Evolutionary conservation across 179 eudicot genomes (phyloP), one percentile per base, ranked within the genome.

Genomic region (Monotropa hypopitys): DNA sequence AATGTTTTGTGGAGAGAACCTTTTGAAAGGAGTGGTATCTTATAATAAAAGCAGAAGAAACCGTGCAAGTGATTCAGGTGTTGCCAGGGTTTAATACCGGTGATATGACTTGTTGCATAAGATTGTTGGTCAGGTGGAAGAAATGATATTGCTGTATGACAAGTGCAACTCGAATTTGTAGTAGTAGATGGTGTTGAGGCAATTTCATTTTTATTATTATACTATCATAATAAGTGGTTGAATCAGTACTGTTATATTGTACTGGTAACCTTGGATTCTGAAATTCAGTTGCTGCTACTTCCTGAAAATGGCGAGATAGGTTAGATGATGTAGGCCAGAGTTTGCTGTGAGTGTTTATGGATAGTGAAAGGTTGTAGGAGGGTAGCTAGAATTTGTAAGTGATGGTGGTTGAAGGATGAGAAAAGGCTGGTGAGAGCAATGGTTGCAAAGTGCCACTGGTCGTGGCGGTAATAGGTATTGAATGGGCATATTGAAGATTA

Each of bases 371-470:
- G 50, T 38, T 74, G 4, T 56, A 28, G n/a, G 49, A 38, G 23
- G 49, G 18, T 38, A 21, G 49, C 54, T 38, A 18, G 75, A 47
- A 32, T 49, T 26, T n/a, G 43, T 30, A 21, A n/a, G 20, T n/a
- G 33, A 18, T 8, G 35, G 57, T 47, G 21, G 47, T 18, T 51
- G 16, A 42, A 32, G 21, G 59, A 47, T 72, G 38, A 50, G 63
- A 73, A 73, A 47, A 42, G 9, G 20, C 35, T 54, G 77, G 35
- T 15, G 50, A 67, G 50, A 56, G 67, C 77, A 35, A 56, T 74
- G 49, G 9, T 12, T 33, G 49, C 11, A 13, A 54, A 3, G 32
- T 74, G 77, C 50, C 47, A 56, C 67, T n/a, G 13, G 33, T 74
- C 50, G 13, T 56, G 47, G 50, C 35, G 63, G 63, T 73, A 33